Percentiles rank a stretch among this genome's conserved stretches.
phyloP scores from a whole-genome alignment of 108 stramenopile genomes.

The Pseudonitzschia multiseries region DNA sequence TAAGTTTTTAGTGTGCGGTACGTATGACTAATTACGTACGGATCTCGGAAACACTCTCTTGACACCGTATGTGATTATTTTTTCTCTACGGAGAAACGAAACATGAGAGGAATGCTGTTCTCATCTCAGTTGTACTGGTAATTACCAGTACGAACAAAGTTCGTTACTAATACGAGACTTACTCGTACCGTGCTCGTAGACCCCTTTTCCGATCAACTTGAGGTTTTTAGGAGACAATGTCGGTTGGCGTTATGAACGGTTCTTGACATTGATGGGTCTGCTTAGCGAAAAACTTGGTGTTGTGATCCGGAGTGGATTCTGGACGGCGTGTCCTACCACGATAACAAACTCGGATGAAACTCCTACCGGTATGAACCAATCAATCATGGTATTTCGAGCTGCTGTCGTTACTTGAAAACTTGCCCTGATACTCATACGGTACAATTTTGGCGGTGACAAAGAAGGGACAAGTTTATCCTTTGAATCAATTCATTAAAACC shows the following conservation, averaged over 20 bases:
- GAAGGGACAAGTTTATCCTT: background rate
- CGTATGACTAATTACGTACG: too few relatives aligned
- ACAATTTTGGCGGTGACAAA: background rate
- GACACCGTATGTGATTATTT: too few relatives aligned
- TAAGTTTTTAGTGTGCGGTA: too few relatives aligned
- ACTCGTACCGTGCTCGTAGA: background rate
- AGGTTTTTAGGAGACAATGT: background rate
- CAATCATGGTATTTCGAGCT: background rate
- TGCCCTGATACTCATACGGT: background rate
- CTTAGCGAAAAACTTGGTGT: background rate
- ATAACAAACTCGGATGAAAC: background rate
- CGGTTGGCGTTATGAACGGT: background rate
- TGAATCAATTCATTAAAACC: background rate
- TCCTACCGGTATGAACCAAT: background rate
- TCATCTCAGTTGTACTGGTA: background rate
- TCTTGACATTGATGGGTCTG: background rate
- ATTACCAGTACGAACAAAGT: too few relatives aligned
- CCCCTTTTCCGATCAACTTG: background rate
- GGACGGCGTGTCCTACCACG: background rate
- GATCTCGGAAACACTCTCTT: too few relatives aligned
- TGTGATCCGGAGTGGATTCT: background rate
- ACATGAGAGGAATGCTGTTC: background rate
- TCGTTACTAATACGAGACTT: too few relatives aligned
- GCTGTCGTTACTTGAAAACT: background rate
- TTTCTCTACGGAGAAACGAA: too few relatives aligned